These are phyloP conservation scores for Xylaria sp. DNA, from an alignment of 2,329 filamentous ascomycete species.

Conservation along the genomic window DNA sequence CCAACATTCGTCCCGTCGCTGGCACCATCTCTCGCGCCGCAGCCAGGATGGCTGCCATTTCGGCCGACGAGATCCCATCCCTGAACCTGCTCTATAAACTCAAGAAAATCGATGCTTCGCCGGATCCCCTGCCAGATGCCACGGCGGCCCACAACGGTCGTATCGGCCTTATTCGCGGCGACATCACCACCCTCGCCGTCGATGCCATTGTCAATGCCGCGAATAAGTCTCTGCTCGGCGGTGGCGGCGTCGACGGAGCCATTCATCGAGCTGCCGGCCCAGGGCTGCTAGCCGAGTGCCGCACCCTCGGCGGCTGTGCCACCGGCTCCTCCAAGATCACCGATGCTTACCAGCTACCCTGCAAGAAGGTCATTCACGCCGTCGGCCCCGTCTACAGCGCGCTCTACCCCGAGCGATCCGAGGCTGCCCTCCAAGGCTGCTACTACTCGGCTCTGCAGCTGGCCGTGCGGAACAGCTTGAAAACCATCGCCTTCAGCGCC, in stretches of 20 bases:
- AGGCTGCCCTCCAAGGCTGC: constrained; percentile 66
- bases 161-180: constrained; percentile 76
- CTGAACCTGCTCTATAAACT: constrained; percentile 74
- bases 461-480: constrained; percentile 74
- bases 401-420: constrained; percentile 54
- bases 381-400: constrained; percentile 82
- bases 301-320: constrained; percentile 74
- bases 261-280: constrained; percentile 87
- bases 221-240: constrained; percentile 80
- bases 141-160: constrained; percentile 69
- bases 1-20: background rate
- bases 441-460: constrained; percentile 78
- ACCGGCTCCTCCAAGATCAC: constrained; percentile 90
- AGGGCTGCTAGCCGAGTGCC: constrained; percentile 75
- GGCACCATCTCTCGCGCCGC: constrained; percentile 29
- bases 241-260: constrained; percentile 89
- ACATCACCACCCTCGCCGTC: constrained; percentile 82
- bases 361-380: constrained; percentile 84
- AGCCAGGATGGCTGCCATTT: constrained; percentile 54
- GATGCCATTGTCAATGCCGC: constrained; percentile 95
- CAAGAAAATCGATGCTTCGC: constrained; percentile 56
- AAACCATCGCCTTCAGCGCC: constrained; percentile 82
- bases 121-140: constrained; percentile 40
- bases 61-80: constrained; percentile 69
- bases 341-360: constrained; percentile 78